Evolutionary conservation across 768 basidiomycete genomes (phyloP), one percentile per base, ranked within the genome.

Genomic region (Tubosaeta sp.): DNA sequence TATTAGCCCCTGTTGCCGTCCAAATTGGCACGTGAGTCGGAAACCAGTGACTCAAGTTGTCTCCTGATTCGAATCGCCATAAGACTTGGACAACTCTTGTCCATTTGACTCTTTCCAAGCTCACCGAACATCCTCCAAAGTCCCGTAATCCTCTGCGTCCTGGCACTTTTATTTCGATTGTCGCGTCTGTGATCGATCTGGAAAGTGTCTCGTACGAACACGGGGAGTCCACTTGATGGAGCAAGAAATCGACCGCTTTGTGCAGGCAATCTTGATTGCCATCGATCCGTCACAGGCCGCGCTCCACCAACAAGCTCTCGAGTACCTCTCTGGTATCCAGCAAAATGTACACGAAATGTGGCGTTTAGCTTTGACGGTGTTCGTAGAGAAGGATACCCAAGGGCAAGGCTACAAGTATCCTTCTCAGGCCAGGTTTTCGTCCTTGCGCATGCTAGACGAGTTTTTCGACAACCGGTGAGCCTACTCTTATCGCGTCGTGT

Each of bases 181-280:
- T 44, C 41, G 48, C 29, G 42, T 42, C 42, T 51, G 39, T 50
- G 49, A 59, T 55, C 56, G 58, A 52, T 58, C 50, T 49, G 11
- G 57, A 54, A 48, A 63, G 52, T 50, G 50, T 56, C 56, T 58
- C 50, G 52, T 47, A 51, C 48, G 39, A 52, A 58, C 62, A 48
- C 48, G 9, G 16, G 44, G 41, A 38, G 45, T 57, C 53, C 50
- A 44, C 47, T 50, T 63, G 33, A 90, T 90, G 89, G 85, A 89
- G 34, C 83, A 81, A 64, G 83, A 88, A 73, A 76, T 86, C 61
- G 81, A 86, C 59, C 86, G 82, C 66, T 76, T 89, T 57, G 83
- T 88, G 16, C 87, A 86, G 72, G 94, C 94, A 44, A 92, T 95
- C 70, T 74, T 80, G 65, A 86, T 95, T 72, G 94, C 93, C 46